A percentile compares a stretch with the other conserved stretches of the same genome.
Conservation (phyloP, 83 land plant genomes). For the Picea abies region DNA sequence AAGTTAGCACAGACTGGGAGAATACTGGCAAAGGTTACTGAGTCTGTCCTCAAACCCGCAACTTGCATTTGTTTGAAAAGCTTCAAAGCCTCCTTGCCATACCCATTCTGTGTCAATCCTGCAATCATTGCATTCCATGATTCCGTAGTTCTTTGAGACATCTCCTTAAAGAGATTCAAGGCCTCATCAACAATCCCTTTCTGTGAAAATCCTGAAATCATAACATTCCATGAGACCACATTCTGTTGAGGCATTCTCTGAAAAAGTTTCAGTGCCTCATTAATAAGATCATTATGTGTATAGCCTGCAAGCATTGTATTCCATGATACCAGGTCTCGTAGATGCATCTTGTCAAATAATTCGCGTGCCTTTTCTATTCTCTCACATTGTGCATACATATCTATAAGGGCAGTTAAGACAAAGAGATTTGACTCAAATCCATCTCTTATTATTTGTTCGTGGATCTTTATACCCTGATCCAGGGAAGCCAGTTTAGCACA, state of each 20-base stretch:
- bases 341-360: conserved; percentile 4
- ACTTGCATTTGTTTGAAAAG: conserved; percentile 12
- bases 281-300: neutral
- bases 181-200: neutral
- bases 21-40: conserved; percentile 6
- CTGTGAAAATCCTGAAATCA: neutral
- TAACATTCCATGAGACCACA: conserved; percentile 6
- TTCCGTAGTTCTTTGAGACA: neutral
- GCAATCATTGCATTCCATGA: conserved; percentile 27
- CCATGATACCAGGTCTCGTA: neutral
- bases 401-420: neutral
- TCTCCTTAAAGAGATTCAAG: neutral
- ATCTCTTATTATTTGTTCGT: neutral
- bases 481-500: neutral
- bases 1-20: conserved; percentile 24
- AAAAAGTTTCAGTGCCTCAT: neutral
- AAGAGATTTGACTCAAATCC: neutral
- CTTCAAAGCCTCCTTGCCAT: conserved; percentile 20
- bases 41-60: conserved; percentile 13
- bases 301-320: neutral
- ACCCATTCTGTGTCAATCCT: conserved; percentile 27
- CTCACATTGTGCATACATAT: conserved; percentile 4
- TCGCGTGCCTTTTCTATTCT: conserved; percentile 5
- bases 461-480: neutral
- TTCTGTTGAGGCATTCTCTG: neutral